A percentile compares a stretch with the other conserved stretches of the same genome.
Conservation (phyloP, 306 rosid genomes). For the Lagenaria siceraria region DNA sequence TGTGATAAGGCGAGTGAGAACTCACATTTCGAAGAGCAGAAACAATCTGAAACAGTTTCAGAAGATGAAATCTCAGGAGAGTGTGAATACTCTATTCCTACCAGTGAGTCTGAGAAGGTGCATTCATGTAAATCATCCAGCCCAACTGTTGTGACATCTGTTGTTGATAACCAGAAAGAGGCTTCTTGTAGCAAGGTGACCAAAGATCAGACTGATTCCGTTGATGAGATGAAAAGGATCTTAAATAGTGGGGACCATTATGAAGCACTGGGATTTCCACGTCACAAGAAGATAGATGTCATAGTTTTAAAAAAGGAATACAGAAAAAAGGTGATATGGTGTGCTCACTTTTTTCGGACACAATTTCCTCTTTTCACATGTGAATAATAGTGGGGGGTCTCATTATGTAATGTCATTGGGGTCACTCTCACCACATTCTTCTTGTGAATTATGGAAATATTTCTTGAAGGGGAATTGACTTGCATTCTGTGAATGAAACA, state of each 20-base stretch:
- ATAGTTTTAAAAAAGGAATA: constrained; percentile 65
- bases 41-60: constrained; percentile 46
- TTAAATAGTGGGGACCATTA: constrained; percentile 61
- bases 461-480: neutral
- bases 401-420: neutral
- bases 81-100: constrained; percentile 51
- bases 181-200: constrained; percentile 39
- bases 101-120: constrained; percentile 50
- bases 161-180: constrained; percentile 40
- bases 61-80: constrained; percentile 69
- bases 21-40: constrained; percentile 63
- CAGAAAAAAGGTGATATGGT: constrained; percentile 47
- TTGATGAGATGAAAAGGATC: constrained; percentile 81
- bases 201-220: constrained; percentile 40
- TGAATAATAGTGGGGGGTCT: neutral
- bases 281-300: constrained; percentile 70
- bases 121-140: constrained; percentile 68
- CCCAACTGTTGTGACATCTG: constrained; percentile 39
- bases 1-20: constrained; percentile 75
- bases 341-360: neutral
- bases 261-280: constrained; percentile 69
- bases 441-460: neutral
- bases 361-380: neutral
- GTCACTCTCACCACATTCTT: neutral
- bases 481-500: neutral